Evolutionary conservation across 192 early-diverging fungal genomes (phyloP).

Genomic region (Entomortierella parvispora): DNA sequence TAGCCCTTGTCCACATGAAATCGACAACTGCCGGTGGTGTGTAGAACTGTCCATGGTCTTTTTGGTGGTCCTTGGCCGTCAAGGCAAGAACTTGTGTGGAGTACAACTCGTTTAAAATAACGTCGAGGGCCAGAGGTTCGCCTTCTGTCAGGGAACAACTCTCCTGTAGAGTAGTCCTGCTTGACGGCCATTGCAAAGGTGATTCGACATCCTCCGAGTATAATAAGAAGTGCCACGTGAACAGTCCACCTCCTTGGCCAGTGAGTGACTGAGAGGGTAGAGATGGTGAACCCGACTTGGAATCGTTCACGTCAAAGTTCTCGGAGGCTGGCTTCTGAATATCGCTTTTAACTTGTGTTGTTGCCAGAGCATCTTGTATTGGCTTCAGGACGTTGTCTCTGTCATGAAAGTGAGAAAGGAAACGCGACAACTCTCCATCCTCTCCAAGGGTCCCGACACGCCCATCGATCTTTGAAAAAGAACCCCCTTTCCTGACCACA

Average conservation of each 20-base stretch:
- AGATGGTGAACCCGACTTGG: background rate
- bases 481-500: too few relatives aligned
- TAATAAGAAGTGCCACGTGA: slow-evolving; percentile 34
- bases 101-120: slow-evolving; percentile 60
- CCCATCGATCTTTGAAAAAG: background rate
- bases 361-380: slow-evolving; percentile 34
- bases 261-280: background rate
- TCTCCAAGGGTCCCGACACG: background rate
- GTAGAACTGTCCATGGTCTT: slow-evolving; percentile 72
- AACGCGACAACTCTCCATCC: slow-evolving; percentile 24
- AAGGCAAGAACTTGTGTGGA: slow-evolving; percentile 60
- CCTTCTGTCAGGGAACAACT: background rate
- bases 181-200: slow-evolving; percentile 1
- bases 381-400: slow-evolving; percentile 49
- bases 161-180: background rate
- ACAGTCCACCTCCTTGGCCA: slow-evolving; percentile 14
- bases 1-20: slow-evolving; percentile 65
- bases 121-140: slow-evolving; percentile 40
- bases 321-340: too few relatives aligned
- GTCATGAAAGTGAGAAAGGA: slow-evolving; percentile 42
- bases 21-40: slow-evolving; percentile 61
- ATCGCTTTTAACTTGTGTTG: slow-evolving; percentile 6
- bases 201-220: slow-evolving; percentile 10
- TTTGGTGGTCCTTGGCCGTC: slow-evolving; percentile 64
- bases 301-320: too few relatives aligned